Evolutionary conservation across 177 flowering plant species (phyloP).

Genomic region (Vitis hybrid): DNA sequence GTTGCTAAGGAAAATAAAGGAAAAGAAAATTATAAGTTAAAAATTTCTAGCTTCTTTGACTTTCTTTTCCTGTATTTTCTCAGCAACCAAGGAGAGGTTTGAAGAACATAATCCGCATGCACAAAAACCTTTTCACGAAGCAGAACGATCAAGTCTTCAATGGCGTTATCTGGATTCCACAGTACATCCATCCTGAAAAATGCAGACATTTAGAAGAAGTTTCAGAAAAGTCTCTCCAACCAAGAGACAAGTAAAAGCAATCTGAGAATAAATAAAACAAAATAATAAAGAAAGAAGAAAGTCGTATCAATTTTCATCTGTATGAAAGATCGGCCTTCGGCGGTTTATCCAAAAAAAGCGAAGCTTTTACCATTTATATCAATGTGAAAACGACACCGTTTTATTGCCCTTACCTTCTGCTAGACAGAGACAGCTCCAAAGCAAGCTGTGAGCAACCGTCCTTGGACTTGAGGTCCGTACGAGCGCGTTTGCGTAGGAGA

Average conservation of each 20-base stretch:
- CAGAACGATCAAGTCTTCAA: conserved; percentile 37
- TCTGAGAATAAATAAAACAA: neutral
- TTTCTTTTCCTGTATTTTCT: conserved; percentile 1
- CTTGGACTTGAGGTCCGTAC: conserved; percentile 43
- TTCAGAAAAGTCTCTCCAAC: neutral
- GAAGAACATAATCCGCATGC: neutral
- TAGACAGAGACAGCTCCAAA: conserved; percentile 36
- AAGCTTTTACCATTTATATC: conserved; percentile 8
- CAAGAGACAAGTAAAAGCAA: neutral
- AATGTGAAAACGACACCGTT: conserved; percentile 14
- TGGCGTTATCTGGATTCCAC: conserved; percentile 37
- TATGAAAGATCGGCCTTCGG: neutral
- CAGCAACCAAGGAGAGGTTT: neutral
- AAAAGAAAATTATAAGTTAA: neutral
- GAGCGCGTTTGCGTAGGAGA: conserved; percentile 39
- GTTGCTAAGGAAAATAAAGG: neutral
- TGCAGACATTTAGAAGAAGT: neutral
- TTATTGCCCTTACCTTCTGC: conserved; percentile 28
- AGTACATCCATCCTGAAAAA: conserved; percentile 35
- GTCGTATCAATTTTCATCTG: neutral
- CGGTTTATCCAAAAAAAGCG: neutral
- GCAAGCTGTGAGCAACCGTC: conserved; percentile 33
- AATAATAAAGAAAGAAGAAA: conserved; percentile 5
- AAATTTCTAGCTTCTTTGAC: neutral
- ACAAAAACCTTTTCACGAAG: conserved; percentile 42